Percentiles rank a stretch among this genome's conserved stretches.
Conservation (phyloP, 2,329 filamentous ascomycete genomes). For the Monosporascus sp. region DNA sequence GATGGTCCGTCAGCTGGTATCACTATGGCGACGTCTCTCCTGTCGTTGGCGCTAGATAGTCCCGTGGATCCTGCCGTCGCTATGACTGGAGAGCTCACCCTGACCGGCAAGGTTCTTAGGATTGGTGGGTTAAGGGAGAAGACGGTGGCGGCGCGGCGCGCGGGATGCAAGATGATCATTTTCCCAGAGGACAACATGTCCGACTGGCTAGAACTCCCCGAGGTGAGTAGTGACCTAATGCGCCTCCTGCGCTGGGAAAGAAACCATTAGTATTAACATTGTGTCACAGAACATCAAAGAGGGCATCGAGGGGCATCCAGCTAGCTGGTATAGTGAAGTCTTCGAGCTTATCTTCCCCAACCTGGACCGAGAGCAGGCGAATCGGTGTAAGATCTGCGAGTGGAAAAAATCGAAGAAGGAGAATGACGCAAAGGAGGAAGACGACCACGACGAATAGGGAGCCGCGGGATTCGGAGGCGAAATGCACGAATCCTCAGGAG, state of each 20-base stretch:
- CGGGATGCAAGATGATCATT: slow-evolving; percentile 87
- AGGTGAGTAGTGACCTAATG: slow-evolving; percentile 58
- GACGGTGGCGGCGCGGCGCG: slow-evolving; percentile 88
- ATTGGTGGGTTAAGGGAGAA: slow-evolving; percentile 95
- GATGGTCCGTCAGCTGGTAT: slow-evolving; percentile 91
- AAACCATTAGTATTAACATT: slow-evolving; percentile 11
- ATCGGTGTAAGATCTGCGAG: slow-evolving; percentile 62
- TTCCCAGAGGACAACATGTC: slow-evolving; percentile 95
- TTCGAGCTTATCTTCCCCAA: slow-evolving; percentile 86
- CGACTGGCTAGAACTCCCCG: slow-evolving; percentile 94
- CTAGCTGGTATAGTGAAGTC: slow-evolving; percentile 90
- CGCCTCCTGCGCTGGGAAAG: background rate
- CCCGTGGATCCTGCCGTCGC: slow-evolving; percentile 80
- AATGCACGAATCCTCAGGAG: slow-evolving; percentile 2
- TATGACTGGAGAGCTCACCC: slow-evolving; percentile 96
- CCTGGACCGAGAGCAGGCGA: slow-evolving; percentile 68
- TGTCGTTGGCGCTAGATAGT: slow-evolving; percentile 76
- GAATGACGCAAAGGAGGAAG: slow-evolving; percentile 34
- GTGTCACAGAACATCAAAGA: slow-evolving; percentile 85
- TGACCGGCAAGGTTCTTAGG: slow-evolving; percentile 91
- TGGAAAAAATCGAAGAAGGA: slow-evolving; percentile 33
- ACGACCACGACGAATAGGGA: slow-evolving; percentile 27
- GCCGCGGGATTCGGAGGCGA: slow-evolving; percentile 6
- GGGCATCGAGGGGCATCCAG: slow-evolving; percentile 85
- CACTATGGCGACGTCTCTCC: slow-evolving; percentile 92